phyloP scores from a whole-genome alignment of 441 rosid genomes.

The Monsonia emarginata region DNA sequence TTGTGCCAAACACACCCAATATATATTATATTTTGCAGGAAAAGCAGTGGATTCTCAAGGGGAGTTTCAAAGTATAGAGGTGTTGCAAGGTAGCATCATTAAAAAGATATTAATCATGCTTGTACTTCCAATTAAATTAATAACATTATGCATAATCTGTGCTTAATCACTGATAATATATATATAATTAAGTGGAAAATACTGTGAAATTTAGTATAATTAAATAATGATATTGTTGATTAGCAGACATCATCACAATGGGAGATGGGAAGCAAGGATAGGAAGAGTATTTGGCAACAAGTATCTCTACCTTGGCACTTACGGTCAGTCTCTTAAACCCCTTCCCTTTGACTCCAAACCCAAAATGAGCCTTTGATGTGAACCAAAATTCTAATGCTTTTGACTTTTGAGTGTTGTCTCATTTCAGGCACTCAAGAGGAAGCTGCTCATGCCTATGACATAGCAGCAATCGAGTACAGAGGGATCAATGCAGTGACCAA shows the following conservation, averaged over 20 bases:
- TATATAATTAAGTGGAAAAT: neutral
- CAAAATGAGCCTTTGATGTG: no score
- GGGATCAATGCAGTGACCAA: constrained; percentile 57
- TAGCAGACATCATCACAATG: constrained; percentile 59
- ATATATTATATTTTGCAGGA: constrained; percentile 17
- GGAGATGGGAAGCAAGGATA: constrained; percentile 74
- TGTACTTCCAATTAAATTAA: no score
- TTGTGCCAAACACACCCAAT: no score
- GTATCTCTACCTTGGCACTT: constrained; percentile 60
- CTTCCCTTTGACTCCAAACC: no score
- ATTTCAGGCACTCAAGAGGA: constrained; percentile 58
- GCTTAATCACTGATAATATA: no score
- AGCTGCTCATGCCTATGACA: constrained; percentile 66
- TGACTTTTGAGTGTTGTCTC: neutral
- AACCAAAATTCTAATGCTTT: no score
- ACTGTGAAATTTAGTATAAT: neutral
- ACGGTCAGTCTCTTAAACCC: no score
- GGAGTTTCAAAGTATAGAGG: constrained; percentile 67
- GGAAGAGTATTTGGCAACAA: constrained; percentile 66
- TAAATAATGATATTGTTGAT: no score
- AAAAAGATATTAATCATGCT: neutral
- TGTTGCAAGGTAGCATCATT: constrained; percentile 41
- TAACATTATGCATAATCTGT: no score
- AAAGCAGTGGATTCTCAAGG: constrained; percentile 70
- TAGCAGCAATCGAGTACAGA: constrained; percentile 64